Evolutionary conservation across 1,284 basidiomycete genomes (phyloP), one percentile per base, ranked within the genome.

Genomic region (Blastosporella zonata): DNA sequence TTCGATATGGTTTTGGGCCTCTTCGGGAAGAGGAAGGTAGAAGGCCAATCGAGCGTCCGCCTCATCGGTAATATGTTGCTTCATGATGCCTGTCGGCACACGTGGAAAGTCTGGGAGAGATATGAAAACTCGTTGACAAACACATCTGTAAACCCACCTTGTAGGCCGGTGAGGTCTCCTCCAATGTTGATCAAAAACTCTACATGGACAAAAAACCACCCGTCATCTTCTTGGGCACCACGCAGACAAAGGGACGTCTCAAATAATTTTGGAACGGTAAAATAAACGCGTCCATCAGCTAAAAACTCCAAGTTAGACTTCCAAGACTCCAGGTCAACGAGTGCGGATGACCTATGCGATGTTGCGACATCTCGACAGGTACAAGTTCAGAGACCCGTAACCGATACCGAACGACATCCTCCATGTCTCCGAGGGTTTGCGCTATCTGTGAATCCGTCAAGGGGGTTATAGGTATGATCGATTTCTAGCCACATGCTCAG

Each of bases 151-250:
- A 9, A 35, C 55, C 50, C 56, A 83, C 87, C 84, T 74, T 87
- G 81, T 51, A 81, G 68, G n/a, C 81, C 80, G 23, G 82, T 84
- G 35, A 78, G 68, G 59, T 88, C 86, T 27, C 84, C 86, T 18
- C 82, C 83, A 5, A 91, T 75, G n/a, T 70, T 79, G 52, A 93
- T 82, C 25, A 88, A 68, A 58, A 92, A 93, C 57, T 85, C 82
- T 1, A 90, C 79, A 54, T 83, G 74, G 7, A 88, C 79, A 59
- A 92, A 85, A 64, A 90, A 93, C 92, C 91, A 94, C 0, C 83
- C 80, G 50, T 88, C 86, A 23, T 78, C 72, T 47, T 72, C 71
- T 52, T 80, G 71, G 3, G 79, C 80, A 6, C 91, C 90, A 28
- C 75, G 73, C 27, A 93, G 70, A 53, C 84, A 90, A 27, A 93